Evolutionary conservation across 768 basidiomycete genomes (phyloP).

Genomic region (Trametes punicea): DNA sequence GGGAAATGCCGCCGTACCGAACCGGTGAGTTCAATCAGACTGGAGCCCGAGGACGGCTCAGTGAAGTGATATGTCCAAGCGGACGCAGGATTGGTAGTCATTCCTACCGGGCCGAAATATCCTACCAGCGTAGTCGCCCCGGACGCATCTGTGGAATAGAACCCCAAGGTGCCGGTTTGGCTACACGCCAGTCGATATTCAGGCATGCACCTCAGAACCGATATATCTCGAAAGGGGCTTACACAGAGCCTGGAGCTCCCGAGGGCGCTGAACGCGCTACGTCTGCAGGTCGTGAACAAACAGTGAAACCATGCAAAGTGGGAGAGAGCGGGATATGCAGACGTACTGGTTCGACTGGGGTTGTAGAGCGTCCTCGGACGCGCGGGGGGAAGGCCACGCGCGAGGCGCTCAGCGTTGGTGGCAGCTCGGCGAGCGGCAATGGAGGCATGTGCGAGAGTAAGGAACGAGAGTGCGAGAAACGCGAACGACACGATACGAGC

Average conservation of each 20-base stretch:
- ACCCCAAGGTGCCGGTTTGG: slow-evolving; percentile 11
- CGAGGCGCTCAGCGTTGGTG: slow-evolving; percentile 17
- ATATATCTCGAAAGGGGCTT: background rate
- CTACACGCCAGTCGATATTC: background rate
- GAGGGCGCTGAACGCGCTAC: slow-evolving; percentile 14
- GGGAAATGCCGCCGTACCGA: no score
- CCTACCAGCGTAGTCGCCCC: slow-evolving; percentile 9
- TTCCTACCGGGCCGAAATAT: slow-evolving; percentile 18
- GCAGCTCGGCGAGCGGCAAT: background rate
- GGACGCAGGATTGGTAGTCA: background rate
- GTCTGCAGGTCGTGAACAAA: background rate
- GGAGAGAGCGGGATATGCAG: background rate
- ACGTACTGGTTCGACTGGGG: slow-evolving; percentile 12
- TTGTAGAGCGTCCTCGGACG: slow-evolving; percentile 16
- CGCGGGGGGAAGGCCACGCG: slow-evolving; percentile 19
- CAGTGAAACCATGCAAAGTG: background rate
- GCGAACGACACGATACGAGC: slow-evolving; percentile 11
- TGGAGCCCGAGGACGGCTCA: background rate
- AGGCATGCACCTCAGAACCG: background rate
- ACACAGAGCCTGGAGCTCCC: slow-evolving; percentile 11
- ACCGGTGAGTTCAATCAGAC: slow-evolving; percentile 14
- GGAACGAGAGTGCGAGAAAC: slow-evolving; percentile 15
- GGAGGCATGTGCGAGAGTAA: slow-evolving; percentile 10
- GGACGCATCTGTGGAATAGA: slow-evolving; percentile 6
- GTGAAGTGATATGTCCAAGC: slow-evolving; percentile 18